phyloP scores from a whole-genome alignment of 805 yeast species.

The Yamadazyma ubonensis region DNA sequence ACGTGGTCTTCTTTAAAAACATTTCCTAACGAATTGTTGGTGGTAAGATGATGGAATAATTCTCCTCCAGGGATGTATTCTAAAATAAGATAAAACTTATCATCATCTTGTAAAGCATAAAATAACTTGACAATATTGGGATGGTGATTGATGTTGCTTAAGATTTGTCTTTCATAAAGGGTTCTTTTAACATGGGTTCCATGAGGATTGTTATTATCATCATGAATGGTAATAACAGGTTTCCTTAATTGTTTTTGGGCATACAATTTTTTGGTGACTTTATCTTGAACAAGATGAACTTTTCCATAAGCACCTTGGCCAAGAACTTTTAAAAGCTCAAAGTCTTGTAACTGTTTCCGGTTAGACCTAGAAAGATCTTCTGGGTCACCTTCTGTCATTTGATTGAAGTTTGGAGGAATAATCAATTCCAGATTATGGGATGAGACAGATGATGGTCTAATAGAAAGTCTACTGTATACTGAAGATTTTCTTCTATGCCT shows the following conservation, averaged over 20 bases:
- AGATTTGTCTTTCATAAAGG: constrained; percentile 39
- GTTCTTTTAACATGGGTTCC: constrained; percentile 35
- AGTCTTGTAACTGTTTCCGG: constrained; percentile 30
- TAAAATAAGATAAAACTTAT: constrained; percentile 41
- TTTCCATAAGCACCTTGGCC: constrained; percentile 48
- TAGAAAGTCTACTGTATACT: constrained; percentile 16
- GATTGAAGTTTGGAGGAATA: constrained; percentile 14
- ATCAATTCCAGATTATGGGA: constrained; percentile 14
- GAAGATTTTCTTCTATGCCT: constrained; percentile 15
- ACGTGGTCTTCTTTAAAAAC: constrained; percentile 36
- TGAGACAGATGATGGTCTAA: constrained; percentile 13
- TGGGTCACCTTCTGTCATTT: constrained; percentile 6
- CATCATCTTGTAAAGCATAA: constrained; percentile 45
- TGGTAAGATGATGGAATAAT: constrained; percentile 42
- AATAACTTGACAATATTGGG: constrained; percentile 45
- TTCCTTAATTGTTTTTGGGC: constrained; percentile 47
- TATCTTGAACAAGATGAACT: constrained; percentile 41
- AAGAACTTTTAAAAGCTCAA: constrained; percentile 41
- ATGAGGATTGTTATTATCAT: constrained; percentile 22
- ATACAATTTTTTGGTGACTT: constrained; percentile 34
- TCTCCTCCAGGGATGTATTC: constrained; percentile 49
- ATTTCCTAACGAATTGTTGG: constrained; percentile 22
- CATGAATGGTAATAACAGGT: constrained; percentile 28
- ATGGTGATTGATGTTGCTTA: constrained; percentile 40
- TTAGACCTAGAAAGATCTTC: not conserved